phyloP scores from a whole-genome alignment of 129 eudicot species.

The Escallonia rubra region DNA sequence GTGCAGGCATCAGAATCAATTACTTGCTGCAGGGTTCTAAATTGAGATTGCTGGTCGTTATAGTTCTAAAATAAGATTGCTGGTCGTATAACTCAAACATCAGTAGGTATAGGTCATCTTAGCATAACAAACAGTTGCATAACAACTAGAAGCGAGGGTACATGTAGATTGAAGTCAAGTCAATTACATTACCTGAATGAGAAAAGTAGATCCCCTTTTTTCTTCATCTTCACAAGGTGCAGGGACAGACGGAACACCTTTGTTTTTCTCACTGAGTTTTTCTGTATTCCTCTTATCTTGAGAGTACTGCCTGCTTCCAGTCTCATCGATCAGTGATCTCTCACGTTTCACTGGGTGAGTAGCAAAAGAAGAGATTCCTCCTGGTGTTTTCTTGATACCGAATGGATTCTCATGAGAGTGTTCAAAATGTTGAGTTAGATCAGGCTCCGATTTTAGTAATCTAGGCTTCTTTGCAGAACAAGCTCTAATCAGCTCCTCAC shows the following conservation, averaged over 20 bases:
- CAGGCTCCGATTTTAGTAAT: slow-evolving; percentile 28
- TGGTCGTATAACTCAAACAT: neutral
- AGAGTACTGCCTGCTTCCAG: slow-evolving; percentile 16
- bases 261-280: slow-evolving; percentile 20
- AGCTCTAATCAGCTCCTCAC: slow-evolving; percentile 31
- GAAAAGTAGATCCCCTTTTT: slow-evolving; percentile 65
- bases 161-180: slow-evolving; percentile 1
- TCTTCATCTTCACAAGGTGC: slow-evolving; percentile 37
- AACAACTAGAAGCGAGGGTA: neutral
- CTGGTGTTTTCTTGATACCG: neutral
- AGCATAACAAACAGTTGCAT: neutral
- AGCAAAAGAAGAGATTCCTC: neutral
- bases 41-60: too few relatives aligned
- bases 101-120: neutral
- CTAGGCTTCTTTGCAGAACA: slow-evolving; percentile 53
- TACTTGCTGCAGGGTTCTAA: neutral
- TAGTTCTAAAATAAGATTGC: neutral
- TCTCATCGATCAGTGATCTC: slow-evolving; percentile 10
- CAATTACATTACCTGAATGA: slow-evolving; percentile 52
- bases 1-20: neutral
- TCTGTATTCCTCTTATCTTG: slow-evolving; percentile 21
- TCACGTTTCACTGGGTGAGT: slow-evolving; percentile 17
- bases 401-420: slow-evolving; percentile 19
- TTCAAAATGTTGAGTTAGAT: slow-evolving; percentile 23
- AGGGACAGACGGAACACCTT: slow-evolving; percentile 25